phyloP scores from a whole-genome alignment of 2,329 filamentous ascomycete genomes.

The Mycocentrospora acerina region DNA sequence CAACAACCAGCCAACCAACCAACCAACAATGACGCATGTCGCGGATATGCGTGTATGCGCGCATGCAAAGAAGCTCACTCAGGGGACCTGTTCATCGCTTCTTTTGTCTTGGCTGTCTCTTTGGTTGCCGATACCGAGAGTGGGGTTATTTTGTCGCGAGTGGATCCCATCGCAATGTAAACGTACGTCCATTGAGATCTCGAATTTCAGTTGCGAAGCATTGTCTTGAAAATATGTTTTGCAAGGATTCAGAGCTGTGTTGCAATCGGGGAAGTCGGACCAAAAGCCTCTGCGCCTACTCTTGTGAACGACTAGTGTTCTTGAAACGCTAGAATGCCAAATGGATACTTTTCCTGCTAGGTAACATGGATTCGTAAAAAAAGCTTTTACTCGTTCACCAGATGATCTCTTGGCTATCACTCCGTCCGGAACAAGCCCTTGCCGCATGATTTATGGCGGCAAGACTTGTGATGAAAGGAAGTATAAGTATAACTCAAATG shows the following conservation, averaged over 20 bases:
- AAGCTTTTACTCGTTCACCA: slow-evolving; percentile 4
- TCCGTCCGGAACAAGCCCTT: not conserved
- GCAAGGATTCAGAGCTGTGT: slow-evolving; percentile 11
- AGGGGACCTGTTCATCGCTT: slow-evolving; percentile 8
- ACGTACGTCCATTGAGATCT: too few relatives aligned
- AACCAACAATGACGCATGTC: slow-evolving; percentile 12
- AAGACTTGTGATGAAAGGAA: too few relatives aligned
- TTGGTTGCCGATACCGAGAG: too few relatives aligned
- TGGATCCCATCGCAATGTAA: too few relatives aligned
- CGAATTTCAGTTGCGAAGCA: too few relatives aligned
- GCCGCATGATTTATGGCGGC: too few relatives aligned
- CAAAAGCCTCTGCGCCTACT: slow-evolving; percentile 8
- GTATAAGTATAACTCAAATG: too few relatives aligned
- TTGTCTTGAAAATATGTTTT: slow-evolving; percentile 6
- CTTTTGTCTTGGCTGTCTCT: too few relatives aligned
- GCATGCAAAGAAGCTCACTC: slow-evolving; percentile 2
- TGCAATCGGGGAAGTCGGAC: slow-evolving; percentile 9
- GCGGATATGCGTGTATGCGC: slow-evolving; percentile 3
- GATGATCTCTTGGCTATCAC: slow-evolving; percentile 4
- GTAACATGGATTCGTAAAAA: not conserved
- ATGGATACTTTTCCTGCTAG: not conserved
- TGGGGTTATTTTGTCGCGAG: too few relatives aligned
- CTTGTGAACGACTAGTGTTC: slow-evolving; percentile 1
- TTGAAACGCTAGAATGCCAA: slow-evolving; percentile 1
- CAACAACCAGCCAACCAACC: too few relatives aligned